These are phyloP conservation scores for Xylaria grammica DNA, from an alignment of 495 filamentous ascomycete genomes.

Conservation along the genomic window DNA sequence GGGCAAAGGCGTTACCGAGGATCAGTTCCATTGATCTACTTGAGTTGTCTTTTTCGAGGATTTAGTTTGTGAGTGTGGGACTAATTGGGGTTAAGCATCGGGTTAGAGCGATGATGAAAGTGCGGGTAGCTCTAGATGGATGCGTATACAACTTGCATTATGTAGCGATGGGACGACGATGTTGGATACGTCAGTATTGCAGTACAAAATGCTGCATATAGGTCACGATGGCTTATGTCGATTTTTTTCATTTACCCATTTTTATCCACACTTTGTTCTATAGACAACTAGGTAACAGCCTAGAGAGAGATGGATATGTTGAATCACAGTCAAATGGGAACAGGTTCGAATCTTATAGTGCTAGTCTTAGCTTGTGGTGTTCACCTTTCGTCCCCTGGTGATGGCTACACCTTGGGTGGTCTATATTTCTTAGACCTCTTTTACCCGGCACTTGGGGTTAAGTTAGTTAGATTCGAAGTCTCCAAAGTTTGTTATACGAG, in stretches of 20 bases:
- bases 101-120: not conserved
- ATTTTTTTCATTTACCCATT: not conserved
- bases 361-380: too few species aligned
- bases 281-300: too few species aligned
- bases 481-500: not conserved
- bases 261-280: too few species aligned
- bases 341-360: too few species aligned
- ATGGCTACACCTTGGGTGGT: too few species aligned
- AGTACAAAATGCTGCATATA: not conserved
- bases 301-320: too few species aligned
- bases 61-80: not conserved
- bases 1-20: slow-evolving; percentile 97
- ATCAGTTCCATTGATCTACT: slow-evolving; percentile 72
- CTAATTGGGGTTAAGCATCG: not conserved
- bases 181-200: not conserved
- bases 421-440: not conserved
- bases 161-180: not conserved
- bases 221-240: not conserved
- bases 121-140: not conserved
- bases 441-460: not conserved
- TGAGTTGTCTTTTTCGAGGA: not conserved
- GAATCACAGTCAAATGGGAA: too few species aligned
- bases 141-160: not conserved
- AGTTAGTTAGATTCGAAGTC: not conserved
- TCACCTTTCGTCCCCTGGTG: too few species aligned